A percentile compares a stretch with the other conserved stretches of the same genome.
Evolutionary conservation across 2,329 filamentous ascomycete genomes (phyloP).

Genomic region (Simplicillium aogashimaense): DNA sequence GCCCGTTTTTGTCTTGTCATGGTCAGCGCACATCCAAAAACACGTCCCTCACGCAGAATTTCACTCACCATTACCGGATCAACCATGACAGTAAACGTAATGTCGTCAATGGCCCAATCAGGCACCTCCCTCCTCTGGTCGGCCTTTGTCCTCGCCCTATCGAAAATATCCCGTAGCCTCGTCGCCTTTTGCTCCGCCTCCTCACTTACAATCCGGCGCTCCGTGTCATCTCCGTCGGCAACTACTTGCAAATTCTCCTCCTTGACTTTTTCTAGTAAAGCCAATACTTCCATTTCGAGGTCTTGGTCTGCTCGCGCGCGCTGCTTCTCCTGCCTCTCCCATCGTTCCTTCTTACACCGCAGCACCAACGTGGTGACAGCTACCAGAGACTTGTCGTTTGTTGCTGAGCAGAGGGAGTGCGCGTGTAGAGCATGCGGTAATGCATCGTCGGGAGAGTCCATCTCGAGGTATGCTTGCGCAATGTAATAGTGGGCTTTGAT

Average conservation of each 20-base stretch:
- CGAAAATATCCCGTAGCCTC: conserved; percentile 38
- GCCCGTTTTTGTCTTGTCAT: conserved; percentile 62
- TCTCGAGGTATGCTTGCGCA: conserved; percentile 69
- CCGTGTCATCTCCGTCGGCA: conserved; percentile 29
- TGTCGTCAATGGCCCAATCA: conserved; percentile 69
- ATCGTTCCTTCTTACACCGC: conserved; percentile 73
- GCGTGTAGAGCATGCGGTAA: conserved; percentile 60
- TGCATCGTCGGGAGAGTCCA: conserved; percentile 57
- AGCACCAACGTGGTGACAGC: conserved; percentile 67
- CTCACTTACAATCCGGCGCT: conserved; percentile 33
- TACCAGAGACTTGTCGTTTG: conserved; percentile 56
- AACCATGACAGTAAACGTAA: conserved; percentile 64
- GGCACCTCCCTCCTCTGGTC: conserved; percentile 52
- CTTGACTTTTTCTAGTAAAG: conserved; percentile 36
- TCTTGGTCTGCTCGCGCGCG: conserved; percentile 44
- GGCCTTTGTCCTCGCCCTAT: conserved; percentile 32
- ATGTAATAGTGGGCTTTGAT: conserved; percentile 83
- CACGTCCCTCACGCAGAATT: too few species aligned
- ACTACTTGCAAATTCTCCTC: conserved; percentile 24
- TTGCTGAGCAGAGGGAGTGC: conserved; percentile 57
- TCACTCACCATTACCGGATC: conserved; percentile 54
- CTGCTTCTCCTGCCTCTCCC: conserved; percentile 63
- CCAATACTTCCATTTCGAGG: conserved; percentile 51
- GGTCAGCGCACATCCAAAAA: background rate
- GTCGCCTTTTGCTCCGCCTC: conserved; percentile 38